Base-by-base conservation (phyloP, 106 monocot species). In the Cymbidium sinense region DNA sequence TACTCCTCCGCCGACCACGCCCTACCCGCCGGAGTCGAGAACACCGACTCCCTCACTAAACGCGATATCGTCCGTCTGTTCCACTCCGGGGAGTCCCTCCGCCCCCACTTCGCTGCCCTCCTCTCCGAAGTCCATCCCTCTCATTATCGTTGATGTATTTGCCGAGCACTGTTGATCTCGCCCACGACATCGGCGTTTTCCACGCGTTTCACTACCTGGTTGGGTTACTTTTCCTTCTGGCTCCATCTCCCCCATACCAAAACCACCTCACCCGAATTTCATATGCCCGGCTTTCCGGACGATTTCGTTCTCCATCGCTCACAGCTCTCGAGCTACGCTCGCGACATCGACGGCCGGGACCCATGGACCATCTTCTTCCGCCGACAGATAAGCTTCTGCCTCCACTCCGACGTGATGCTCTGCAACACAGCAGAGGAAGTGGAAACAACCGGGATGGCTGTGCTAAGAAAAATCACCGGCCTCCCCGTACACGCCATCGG, bases 161-260 rank as follows among this genome's bases (percentile, higher is more conserved):
- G 43, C 71, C 19, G 74, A 12, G 73, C 18, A 23, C 73, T 7
- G 2, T 88, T 34, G 83, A 74, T 8, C 83, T 83, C 75, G 64
- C 35, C 25, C 64, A n/a, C 25, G 84, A 85, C 64, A 28, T 61
- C 54, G 84, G 70, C 75, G 79, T 50, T 4, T 88, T 86, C 78
- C 88, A 90, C 79, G 80, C 75, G 83, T 86, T 93, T 90, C 73
- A 88, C 86, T 76, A 88, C 82, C 80, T 80, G 90, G 85, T 87
- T 6, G 74, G 74, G 39, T 36, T 82, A 67, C 75, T 23, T 64
- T 30, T 81, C 86, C 1, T 31, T 90, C 13, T 76, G 74, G 81
- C 64, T 75, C 34, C 69, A 84, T 74, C 64, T 86, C 1, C 78
- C 76, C 19, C 83, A 86, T 29, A 19, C 17, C n/a, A 36, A 29